Evolutionary conservation across 139 green algal species (phyloP).

Genomic region (Nannochloris sp.): DNA sequence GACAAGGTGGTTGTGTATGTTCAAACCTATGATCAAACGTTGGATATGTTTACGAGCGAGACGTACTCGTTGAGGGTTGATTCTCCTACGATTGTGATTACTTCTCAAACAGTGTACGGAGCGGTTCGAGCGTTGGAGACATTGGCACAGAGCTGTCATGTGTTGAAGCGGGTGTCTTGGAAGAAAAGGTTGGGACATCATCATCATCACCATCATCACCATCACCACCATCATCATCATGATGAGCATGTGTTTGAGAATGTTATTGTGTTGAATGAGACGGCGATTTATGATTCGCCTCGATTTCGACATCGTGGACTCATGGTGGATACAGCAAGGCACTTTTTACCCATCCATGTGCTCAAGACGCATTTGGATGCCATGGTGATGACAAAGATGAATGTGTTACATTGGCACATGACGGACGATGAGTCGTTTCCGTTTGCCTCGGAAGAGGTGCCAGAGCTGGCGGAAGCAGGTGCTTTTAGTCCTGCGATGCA

Average conservation of each 20-base stretch:
- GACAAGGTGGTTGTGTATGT: slow-evolving; percentile 28
- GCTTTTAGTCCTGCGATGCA: slow-evolving; percentile 20
- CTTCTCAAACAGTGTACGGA: slow-evolving; percentile 33
- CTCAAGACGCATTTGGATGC: slow-evolving; percentile 42
- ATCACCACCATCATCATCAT: not conserved
- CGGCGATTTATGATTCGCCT: slow-evolving; percentile 4
- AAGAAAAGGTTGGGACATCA: not conserved
- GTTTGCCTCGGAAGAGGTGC: slow-evolving; percentile 11
- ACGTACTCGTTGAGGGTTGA: slow-evolving; percentile 33
- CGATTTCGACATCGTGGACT: slow-evolving; percentile 40
- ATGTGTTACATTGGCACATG: slow-evolving; percentile 57
- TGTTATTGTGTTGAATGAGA: not conserved
- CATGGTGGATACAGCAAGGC: slow-evolving; percentile 46
- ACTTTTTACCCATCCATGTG: slow-evolving; percentile 36
- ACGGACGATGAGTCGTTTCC: slow-evolving; percentile 44
- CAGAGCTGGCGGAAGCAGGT: slow-evolving; percentile 27
- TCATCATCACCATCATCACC: not conserved
- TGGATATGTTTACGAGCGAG: slow-evolving; percentile 35
- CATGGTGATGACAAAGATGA: slow-evolving; percentile 48
- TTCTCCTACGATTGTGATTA: not conserved
- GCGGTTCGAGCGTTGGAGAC: slow-evolving; percentile 44
- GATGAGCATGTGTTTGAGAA: not conserved
- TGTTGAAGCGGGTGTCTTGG: not conserved
- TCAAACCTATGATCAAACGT: slow-evolving; percentile 26
- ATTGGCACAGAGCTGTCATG: slow-evolving; percentile 31